Evolutionary conservation across 2,329 filamentous ascomycete species (phyloP), one percentile per base, ranked within the genome.

Genomic region (Hypoxylon sp.): DNA sequence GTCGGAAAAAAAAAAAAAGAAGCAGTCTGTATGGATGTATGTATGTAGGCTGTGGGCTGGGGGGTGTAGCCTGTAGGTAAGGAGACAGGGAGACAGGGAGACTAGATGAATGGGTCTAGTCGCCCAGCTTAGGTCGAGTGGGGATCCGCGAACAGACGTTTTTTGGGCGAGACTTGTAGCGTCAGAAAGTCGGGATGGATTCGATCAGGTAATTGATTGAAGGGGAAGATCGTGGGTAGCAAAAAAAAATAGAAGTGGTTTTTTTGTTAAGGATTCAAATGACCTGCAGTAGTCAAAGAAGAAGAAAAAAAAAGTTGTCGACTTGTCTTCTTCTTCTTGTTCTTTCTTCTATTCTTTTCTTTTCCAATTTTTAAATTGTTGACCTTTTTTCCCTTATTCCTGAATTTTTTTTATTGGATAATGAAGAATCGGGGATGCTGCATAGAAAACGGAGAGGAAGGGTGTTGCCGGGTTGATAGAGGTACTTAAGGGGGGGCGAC

Each of bases 381-480:
- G 35, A 19, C 34, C 16, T 31, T 35, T 44, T 36, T 21, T 35
- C 32, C 17, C 20, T 47, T 31, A 45, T 44, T 42, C 30, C 21
- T 48, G 40, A 29, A 17, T 31, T n/a, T 47, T 38, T 40, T 55
- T 46, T 52, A 35, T 58, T 49, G 47, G 50, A 37, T 29, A 40
- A 35, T 46, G 41, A 51, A 42, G 48, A 53, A 45, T 47, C 45
- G 37, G 48, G 47, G 29, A 51, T 44, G 44, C 29, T 54, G 57
- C 55, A 51, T 57, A 32, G 27, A 34, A 37, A 46, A 45, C 41
- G 54, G 51, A 53, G 26, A 45, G 46, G 48, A 51, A 53, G 55
- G 58, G 55, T 55, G 58, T 61, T 61, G 58, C 58, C 55, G 55
- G 55, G 55, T 59, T 56, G 56, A 59, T 57, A 51, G 38, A 54